Evolutionary conservation across 441 rosid genomes (phyloP), one percentile per base, ranked within the genome.

Genomic region (Erodium texanum): DNA sequence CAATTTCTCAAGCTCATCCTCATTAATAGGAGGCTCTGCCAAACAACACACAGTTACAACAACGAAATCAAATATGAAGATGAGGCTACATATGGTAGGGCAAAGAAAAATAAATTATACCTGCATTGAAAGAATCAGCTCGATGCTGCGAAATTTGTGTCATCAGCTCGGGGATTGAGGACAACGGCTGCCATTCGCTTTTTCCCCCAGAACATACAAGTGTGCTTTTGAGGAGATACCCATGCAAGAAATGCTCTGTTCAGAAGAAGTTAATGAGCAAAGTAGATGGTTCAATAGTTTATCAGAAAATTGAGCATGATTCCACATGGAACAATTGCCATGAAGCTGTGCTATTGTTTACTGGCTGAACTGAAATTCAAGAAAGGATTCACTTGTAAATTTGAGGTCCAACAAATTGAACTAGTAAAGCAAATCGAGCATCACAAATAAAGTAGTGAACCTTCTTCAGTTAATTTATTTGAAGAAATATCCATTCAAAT

Each of bases 1-100:
- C 96, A 96, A 94, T 75, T 86, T 92, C 81, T 84, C 92, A 82
- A 87, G 89, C 81, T 89, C 98, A 71, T 86, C 89, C 64, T 81
- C 85, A 61, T 71, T 79, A 65, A 71, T 76, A 48, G 80, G 20
- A 2, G 78, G 72, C 52, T 67, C 99, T 92, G 83, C 79, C 76
- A n/a, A 63, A 70, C 69, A 83, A 36, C 65, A 68, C 61, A 73
- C 45, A 43, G 66, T 83, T 70, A 80, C 73, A 41, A 7, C 69
- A 58, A 69, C 64, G 66, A 45, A 50, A 16, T 24, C 29, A 16
- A 15, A 69, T 24, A 73, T 9, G 20, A 24, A 68, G 22, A 43
- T 43, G n/a, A 66, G 22, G 19, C 48, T 50, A 9, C 1, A 23
- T 62, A 64, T 52, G 5, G 59, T 18, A 2, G 6, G 59, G 10